Evolutionary conservation across 2,329 filamentous ascomycete species (phyloP).

Genomic region (Claviceps purpurea): DNA sequence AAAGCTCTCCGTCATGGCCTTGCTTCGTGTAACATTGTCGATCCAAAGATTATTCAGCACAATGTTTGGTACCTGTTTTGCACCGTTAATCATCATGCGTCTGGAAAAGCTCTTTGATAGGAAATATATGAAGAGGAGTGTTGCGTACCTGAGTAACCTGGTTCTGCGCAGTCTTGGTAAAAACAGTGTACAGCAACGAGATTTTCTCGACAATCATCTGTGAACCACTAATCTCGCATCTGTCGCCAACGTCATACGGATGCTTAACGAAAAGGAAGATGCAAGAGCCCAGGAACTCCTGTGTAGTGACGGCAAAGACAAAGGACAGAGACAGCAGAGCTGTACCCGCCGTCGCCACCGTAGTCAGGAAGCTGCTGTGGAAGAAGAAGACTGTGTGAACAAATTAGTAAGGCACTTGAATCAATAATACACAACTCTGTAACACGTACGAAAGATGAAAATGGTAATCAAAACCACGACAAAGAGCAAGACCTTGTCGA

Average conservation of each 20-base stretch:
- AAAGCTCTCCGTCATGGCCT: slow-evolving; percentile 79
- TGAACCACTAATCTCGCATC: slow-evolving; percentile 63
- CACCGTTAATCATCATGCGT: not conserved
- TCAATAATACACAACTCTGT: no score
- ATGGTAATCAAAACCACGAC: slow-evolving; percentile 70
- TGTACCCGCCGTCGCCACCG: slow-evolving; percentile 79
- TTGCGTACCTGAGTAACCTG: slow-evolving; percentile 48
- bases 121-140: not conserved
- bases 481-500: slow-evolving; percentile 74
- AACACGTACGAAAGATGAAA: slow-evolving; percentile 60
- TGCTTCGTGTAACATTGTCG: slow-evolving; percentile 83
- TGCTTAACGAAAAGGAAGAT: slow-evolving; percentile 99
- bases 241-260: slow-evolving; percentile 89
- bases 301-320: slow-evolving; percentile 80
- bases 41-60: slow-evolving; percentile 86
- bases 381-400: slow-evolving; percentile 59
- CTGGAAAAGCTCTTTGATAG: not conserved
- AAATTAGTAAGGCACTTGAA: not conserved
- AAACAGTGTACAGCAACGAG: slow-evolving; percentile 83
- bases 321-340: slow-evolving; percentile 92
- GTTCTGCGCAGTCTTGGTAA: slow-evolving; percentile 69
- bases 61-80: slow-evolving; percentile 73
- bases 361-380: slow-evolving; percentile 71
- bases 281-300: slow-evolving; percentile 94
- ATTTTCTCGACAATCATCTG: slow-evolving; percentile 83